These are phyloP conservation scores for Phytophthora meadii DNA, from an alignment of 352 stramenopile species.

Conservation along the genomic window DNA sequence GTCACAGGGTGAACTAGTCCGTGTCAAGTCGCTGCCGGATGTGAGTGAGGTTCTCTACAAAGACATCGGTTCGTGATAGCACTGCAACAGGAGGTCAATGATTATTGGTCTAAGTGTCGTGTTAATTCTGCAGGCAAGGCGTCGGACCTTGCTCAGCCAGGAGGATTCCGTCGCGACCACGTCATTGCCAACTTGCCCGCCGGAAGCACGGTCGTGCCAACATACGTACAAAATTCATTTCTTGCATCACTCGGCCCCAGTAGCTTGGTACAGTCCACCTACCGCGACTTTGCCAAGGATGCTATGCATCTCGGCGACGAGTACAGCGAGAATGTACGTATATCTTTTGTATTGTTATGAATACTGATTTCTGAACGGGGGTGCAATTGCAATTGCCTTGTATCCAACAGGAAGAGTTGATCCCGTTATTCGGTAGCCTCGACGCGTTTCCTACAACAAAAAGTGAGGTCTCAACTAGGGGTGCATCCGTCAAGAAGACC, in stretches of 20 bases:
- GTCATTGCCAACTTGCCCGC: slow-evolving; percentile 40
- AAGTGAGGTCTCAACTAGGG: slow-evolving; percentile 31
- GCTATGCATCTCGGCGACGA: slow-evolving; percentile 51
- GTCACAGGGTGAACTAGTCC: slow-evolving; percentile 28
- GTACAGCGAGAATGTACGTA: slow-evolving; percentile 40
- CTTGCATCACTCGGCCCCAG: slow-evolving; percentile 39
- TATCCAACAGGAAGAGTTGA: slow-evolving; percentile 22
- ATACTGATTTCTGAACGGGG: slow-evolving; percentile 3
- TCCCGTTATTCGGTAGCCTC: slow-evolving; percentile 25
- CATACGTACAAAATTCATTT: slow-evolving; percentile 48
- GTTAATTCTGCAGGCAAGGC: slow-evolving; percentile 37
- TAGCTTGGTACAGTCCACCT: slow-evolving; percentile 47
- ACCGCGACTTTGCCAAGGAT: slow-evolving; percentile 50
- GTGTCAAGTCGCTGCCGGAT: slow-evolving; percentile 50
- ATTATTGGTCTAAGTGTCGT: background rate
- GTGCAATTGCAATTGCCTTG: background rate
- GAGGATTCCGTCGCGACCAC: slow-evolving; percentile 58
- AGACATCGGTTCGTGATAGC: slow-evolving; percentile 42
- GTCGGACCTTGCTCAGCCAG: slow-evolving; percentile 51
- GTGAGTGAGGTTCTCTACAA: slow-evolving; percentile 59
- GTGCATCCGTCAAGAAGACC: slow-evolving; percentile 46
- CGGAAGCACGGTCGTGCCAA: slow-evolving; percentile 18
- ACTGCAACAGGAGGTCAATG: background rate
- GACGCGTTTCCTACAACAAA: slow-evolving; percentile 11
- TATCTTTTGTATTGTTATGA: background rate